Percentiles rank a stretch among this genome's conserved stretches.
Evolutionary conservation across 1,139 yeast genomes (phyloP).

Genomic region (Taphrina deformans): DNA sequence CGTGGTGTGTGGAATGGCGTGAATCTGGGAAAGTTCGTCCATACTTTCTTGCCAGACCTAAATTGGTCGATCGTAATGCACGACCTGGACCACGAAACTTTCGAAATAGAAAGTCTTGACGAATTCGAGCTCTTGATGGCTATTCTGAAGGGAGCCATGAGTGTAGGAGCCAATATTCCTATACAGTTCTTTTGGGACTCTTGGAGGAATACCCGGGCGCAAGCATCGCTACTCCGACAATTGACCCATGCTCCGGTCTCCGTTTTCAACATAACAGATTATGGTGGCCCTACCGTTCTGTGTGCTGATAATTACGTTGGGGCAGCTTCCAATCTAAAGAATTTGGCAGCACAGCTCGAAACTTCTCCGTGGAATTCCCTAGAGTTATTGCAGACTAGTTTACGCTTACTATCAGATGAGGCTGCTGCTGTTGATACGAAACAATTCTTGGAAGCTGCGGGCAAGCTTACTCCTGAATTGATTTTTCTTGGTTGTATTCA

Average conservation of each 20-base stretch:
- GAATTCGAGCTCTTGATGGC: conserved; percentile 21
- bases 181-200: conserved; percentile 34
- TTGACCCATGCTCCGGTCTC: conserved; percentile 29
- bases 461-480: conserved; percentile 46
- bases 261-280: conserved; percentile 36
- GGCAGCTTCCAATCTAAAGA: conserved; percentile 27
- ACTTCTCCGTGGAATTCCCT: conserved; percentile 41
- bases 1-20: conserved; percentile 24
- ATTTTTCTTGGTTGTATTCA: conserved; percentile 46
- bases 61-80: conserved; percentile 15
- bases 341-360: conserved; percentile 35
- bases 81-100: conserved; percentile 7
- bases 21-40: conserved; percentile 1
- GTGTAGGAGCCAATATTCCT: conserved; percentile 24
- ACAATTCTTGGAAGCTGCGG: conserved; percentile 44
- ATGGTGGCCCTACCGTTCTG: conserved; percentile 33
- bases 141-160: conserved; percentile 21
- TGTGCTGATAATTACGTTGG: conserved; percentile 35
- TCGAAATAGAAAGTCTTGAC: not conserved
- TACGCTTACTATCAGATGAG: conserved; percentile 43
- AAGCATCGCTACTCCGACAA: conserved; percentile 32
- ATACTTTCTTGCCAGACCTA: conserved; percentile 6
- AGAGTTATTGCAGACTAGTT: conserved; percentile 43
- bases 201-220: conserved; percentile 36
- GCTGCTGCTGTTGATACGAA: conserved; percentile 43